Conservation (phyloP, 2,329 filamentous ascomycete genomes). For the Calycina herbarum region DNA sequence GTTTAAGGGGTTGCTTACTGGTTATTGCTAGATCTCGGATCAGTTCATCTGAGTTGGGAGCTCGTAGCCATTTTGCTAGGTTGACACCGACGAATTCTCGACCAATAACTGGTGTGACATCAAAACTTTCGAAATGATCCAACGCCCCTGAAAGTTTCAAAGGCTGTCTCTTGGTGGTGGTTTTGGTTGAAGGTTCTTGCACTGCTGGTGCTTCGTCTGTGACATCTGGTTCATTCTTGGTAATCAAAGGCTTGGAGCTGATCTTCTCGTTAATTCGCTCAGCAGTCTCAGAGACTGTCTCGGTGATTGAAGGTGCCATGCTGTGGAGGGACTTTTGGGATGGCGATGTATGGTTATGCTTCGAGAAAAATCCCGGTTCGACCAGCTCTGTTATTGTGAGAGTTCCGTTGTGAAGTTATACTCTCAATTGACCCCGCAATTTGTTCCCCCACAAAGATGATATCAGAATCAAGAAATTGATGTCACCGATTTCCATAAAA, state of each 20-base stretch:
- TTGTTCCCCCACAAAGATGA: slow-evolving; percentile 4
- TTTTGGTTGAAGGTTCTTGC: slow-evolving; percentile 18
- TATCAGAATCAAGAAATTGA: slow-evolving; percentile 6
- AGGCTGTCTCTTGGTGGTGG: slow-evolving; percentile 28
- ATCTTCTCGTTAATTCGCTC: slow-evolving; percentile 33
- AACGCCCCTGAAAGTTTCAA: slow-evolving; percentile 33
- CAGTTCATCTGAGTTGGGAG: slow-evolving; percentile 47
- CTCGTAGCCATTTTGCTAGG: slow-evolving; percentile 48
- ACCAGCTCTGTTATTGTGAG: background rate
- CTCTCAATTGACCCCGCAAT: background rate
- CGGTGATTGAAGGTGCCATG: slow-evolving; percentile 34
- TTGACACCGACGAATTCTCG: slow-evolving; percentile 45
- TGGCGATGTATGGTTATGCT: background rate
- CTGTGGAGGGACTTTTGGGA: background rate
- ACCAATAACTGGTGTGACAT: slow-evolving; percentile 48
- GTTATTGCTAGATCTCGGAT: slow-evolving; percentile 52
- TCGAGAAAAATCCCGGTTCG: background rate
- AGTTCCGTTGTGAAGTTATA: background rate
- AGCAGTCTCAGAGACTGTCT: slow-evolving; percentile 26
- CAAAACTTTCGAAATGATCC: slow-evolving; percentile 36
- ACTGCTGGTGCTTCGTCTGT: slow-evolving; percentile 27
- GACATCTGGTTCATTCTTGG: slow-evolving; percentile 3
- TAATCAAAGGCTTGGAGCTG: slow-evolving; percentile 20
- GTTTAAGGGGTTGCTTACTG: slow-evolving; percentile 28
- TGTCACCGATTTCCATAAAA: background rate